Evolutionary conservation across 2,329 filamentous ascomycete species (phyloP).

Genomic region (Chrysoporthe puriensis): DNA sequence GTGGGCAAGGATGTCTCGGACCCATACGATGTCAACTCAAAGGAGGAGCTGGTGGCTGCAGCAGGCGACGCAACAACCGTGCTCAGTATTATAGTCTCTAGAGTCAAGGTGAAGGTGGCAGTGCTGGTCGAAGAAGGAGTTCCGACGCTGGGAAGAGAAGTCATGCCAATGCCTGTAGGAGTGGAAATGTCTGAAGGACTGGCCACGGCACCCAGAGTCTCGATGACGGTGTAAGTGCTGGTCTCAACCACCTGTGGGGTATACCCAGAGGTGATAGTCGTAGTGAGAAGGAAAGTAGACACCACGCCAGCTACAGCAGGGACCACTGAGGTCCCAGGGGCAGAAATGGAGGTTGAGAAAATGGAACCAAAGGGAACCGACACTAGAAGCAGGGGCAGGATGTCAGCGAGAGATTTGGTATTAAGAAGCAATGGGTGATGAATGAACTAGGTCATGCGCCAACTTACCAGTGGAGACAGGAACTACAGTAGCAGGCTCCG

Average conservation of each 20-base stretch:
- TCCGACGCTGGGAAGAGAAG: slow-evolving; percentile 4
- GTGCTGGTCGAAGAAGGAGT: slow-evolving; percentile 27
- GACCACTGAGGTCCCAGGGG: slow-evolving; percentile 16
- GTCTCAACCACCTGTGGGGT: slow-evolving; percentile 28
- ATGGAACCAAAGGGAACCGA: not conserved
- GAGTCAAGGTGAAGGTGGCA: slow-evolving; percentile 31
- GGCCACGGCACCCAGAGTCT: slow-evolving; percentile 15
- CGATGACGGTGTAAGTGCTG: slow-evolving; percentile 28
- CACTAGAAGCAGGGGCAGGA: not conserved
- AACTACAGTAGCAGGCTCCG: slow-evolving; percentile 4
- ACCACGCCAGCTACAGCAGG: slow-evolving; percentile 21
- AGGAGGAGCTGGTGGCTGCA: not conserved
- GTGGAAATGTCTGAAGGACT: not conserved
- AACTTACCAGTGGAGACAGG: slow-evolving; percentile 25
- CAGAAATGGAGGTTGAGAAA: not conserved
- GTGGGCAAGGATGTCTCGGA: not conserved
- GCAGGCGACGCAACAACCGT: not conserved
- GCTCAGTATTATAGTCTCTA: slow-evolving; percentile 21
- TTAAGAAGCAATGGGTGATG: slow-evolving; percentile 7
- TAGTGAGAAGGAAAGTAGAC: slow-evolving; percentile 29
- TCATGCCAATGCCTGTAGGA: not conserved
- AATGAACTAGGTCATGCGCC: slow-evolving; percentile 9
- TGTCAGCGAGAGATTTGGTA: not conserved
- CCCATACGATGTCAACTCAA: not conserved
- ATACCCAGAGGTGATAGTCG: slow-evolving; percentile 26